Conservation (phyloP, 106 monocot species). For the Hemerocallis citrina region DNA sequence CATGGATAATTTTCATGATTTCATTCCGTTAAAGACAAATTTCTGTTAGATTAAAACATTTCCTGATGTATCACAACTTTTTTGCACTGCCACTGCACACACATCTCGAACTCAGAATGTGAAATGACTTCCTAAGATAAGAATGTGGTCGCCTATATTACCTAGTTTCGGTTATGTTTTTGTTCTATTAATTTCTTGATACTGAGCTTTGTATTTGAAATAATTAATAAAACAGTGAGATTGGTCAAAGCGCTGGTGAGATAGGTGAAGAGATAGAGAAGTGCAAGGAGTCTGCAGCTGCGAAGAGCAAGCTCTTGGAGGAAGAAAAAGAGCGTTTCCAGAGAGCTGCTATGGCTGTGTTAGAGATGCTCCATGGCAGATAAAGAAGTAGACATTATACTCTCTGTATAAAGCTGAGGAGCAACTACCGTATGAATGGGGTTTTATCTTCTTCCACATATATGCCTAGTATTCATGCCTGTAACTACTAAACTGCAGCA, state of each 20-base stretch:
- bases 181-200: not conserved
- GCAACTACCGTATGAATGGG: too few relatives aligned
- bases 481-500: too few relatives aligned
- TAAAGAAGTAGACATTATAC: too few relatives aligned
- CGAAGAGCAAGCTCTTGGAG: conserved; percentile 25
- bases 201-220: not conserved
- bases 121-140: not conserved
- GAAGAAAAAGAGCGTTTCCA: conserved; percentile 48
- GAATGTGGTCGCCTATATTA: not conserved
- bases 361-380: conserved; percentile 32
- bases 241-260: conserved; percentile 32
- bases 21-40: not conserved
- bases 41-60: not conserved
- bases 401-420: too few relatives aligned
- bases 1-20: not conserved
- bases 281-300: conserved; percentile 38
- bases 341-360: conserved; percentile 51
- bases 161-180: not conserved
- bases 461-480: too few relatives aligned
- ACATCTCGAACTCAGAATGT: not conserved
- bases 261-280: conserved; percentile 53
- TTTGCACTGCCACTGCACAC: too few relatives aligned
- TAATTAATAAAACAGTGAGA: conserved; percentile 34
- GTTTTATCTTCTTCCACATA: too few relatives aligned
- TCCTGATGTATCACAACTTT: not conserved